Evolutionary conservation across 257 asterid species (phyloP).

Genomic region (Nicotiana paniculata): DNA sequence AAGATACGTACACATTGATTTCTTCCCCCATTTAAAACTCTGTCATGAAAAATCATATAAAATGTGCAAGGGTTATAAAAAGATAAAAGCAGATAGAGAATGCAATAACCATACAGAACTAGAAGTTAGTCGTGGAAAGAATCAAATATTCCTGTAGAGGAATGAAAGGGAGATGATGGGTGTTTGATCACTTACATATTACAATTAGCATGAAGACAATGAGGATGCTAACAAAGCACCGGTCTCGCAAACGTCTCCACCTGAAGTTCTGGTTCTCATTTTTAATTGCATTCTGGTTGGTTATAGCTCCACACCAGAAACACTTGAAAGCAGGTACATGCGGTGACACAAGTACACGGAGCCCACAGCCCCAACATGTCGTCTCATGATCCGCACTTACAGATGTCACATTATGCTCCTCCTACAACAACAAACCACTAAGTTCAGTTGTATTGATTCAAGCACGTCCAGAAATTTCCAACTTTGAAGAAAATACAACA

Average conservation of each 20-base stretch:
- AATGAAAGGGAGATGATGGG: neutral
- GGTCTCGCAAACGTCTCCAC: slow-evolving; percentile 72
- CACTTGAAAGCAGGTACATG: slow-evolving; percentile 67
- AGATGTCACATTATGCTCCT: slow-evolving; percentile 35
- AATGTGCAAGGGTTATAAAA: neutral
- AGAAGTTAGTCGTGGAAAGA: neutral
- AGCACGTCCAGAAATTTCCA: neutral
- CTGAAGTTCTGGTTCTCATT: slow-evolving; percentile 34
- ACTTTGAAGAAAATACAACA: neutral
- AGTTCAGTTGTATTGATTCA: neutral
- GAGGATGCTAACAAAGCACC: slow-evolving; percentile 58
- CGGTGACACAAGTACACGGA: slow-evolving; percentile 69
- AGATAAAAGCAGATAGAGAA: neutral
- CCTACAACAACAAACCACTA: slow-evolving; percentile 34
- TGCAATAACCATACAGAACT: neutral
- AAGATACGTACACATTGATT: neutral
- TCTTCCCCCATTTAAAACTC: neutral
- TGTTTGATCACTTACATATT: slow-evolving; percentile 53
- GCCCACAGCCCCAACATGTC: slow-evolving; percentile 96
- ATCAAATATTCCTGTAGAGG: neutral
- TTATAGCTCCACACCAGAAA: slow-evolving; percentile 97
- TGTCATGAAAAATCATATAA: neutral
- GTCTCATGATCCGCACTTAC: slow-evolving; percentile 58
- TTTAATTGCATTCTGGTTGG: slow-evolving; percentile 44
- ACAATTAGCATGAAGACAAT: slow-evolving; percentile 59